Base-by-base conservation (phyloP, 116 monocot genomes). In the Thalassia testudinum region DNA sequence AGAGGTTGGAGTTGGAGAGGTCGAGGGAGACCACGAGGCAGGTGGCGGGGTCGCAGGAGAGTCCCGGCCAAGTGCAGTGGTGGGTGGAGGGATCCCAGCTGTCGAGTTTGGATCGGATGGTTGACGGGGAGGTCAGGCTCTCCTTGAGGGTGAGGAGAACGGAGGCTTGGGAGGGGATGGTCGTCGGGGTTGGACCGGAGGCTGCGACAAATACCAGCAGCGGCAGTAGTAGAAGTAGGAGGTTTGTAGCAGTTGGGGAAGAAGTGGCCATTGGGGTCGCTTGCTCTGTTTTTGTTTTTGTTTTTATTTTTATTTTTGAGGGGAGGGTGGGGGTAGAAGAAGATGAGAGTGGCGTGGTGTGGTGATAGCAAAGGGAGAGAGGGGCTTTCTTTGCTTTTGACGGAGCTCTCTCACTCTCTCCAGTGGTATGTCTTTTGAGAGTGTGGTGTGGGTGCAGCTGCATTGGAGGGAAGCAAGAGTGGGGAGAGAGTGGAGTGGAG, bases 1-100 rank as follows among this genome's bases (percentile, higher is more conserved):
- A 75, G 59, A 90, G 57, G 70, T 90, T 90, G 7, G 47, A 64
- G 65, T 72, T 78, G 38, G 92, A 79, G 21, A 92, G 48, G 57
- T 92, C 75, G 23, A 92, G 62, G 6, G 66, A 61, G 57, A 71
- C 18, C 12, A 87, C 65, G 13, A 22, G 4, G 8, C 5, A 48
- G 21, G 37, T 54, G 21, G 53, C 23, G n/a, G 47, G 37, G 54
- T 80, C 73, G 38, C 87, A 92, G 11, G 22, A 49, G 43, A 92
- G 50, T 21, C 80, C 80, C 16, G 50, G 8, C 92, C 92, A 92
- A 0, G 79, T 65, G 56, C 87, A 92, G 1, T 53, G 18, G 30
- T 34, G 21, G 64, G 57, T 67, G 2, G 83, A 70, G 24, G 43
- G 3, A 38, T 58, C 64, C 92, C 92, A 92, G 54, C 37, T 53